phyloP scores from a whole-genome alignment of 2,329 filamentous ascomycete species.

The Dryadomyces quercivorus region DNA sequence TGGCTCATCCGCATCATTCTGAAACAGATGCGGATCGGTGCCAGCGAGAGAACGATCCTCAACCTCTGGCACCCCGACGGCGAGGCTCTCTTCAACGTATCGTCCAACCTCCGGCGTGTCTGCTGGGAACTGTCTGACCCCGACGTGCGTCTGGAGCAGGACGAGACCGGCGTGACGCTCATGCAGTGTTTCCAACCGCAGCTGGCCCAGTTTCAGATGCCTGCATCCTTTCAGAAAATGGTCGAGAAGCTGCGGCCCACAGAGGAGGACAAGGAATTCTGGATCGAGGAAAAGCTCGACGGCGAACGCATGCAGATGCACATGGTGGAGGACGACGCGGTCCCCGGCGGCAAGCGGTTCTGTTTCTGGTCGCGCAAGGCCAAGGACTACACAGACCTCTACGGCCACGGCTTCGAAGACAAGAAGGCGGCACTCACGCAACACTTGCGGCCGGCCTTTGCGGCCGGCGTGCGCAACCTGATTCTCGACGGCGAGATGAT shows the following conservation, averaged over 20 bases:
- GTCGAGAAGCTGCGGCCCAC: conserved; percentile 53
- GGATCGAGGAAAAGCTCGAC: conserved; percentile 97
- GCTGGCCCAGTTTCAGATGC: conserved; percentile 81
- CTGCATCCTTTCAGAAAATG: conserved; percentile 65
- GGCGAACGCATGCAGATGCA: conserved; percentile 97
- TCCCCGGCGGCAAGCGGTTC: conserved; percentile 62
- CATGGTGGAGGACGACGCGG: conserved; percentile 59
- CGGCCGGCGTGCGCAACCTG: conserved; percentile 64
- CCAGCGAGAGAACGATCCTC: conserved; percentile 81
- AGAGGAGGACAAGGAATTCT: conserved; percentile 66
- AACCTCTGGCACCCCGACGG: conserved; percentile 72
- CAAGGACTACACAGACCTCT: conserved; percentile 92
- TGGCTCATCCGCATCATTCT: conserved; percentile 94
- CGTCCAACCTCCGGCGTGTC: conserved; percentile 76
- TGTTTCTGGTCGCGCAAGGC: conserved; percentile 91
- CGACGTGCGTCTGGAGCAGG: conserved; percentile 56
- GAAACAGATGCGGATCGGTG: conserved; percentile 60
- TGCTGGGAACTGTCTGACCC: conserved; percentile 88
- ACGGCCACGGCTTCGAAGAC: conserved; percentile 66
- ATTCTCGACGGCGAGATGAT: conserved; percentile 98
- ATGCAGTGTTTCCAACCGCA: conserved; percentile 98
- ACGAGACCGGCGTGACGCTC: conserved; percentile 61
- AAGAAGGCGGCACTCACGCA: conserved; percentile 67
- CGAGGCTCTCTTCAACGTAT: conserved; percentile 74
- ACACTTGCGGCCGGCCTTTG: conserved; percentile 67